Evolutionary conservation across 164 flowering plant genomes (phyloP), one percentile per base, ranked within the genome.

Genomic region (Saururus chinensis): DNA sequence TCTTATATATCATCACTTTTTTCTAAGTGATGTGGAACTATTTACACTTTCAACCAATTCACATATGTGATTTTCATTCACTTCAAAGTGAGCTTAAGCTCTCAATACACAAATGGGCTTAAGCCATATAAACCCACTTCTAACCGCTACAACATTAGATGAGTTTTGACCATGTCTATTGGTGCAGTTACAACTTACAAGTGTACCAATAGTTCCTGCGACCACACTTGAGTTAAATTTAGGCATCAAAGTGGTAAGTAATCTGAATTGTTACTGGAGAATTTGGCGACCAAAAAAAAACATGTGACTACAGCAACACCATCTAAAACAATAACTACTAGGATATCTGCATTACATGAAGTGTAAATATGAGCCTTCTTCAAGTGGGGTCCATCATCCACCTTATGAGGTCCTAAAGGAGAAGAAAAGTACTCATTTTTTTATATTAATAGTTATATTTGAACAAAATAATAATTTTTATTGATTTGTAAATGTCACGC

Each of bases 141-240:
- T n/a, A n/a, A n/a, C n/a, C 72, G 68, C 68, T 91, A 91, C 78
- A 91, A 66, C 97, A 91, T 91, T 40, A 91, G 82, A 56, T 96
- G 86, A 63, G 95, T 90, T 80, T 90, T 88, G 63, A 90, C 70
- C 90, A 88, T 83, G 78, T 90, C 95, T 57, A 84, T 71, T 4
- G 91, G 97, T 63, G 97, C 85, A 61, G 96, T n/a, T n/a, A n/a
- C n/a, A n/a, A n/a, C n/a, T 88, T 45, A 81, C 71, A 55, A 91
- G 72, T 59, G 97, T 88, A 67, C 93, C 85, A 54, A 81, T 63
- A 1, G 68, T 53, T 53, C 96, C 97, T 61, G 97, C 89, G 59
- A 82, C 72, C 53, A 82, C 72, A 70, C 97, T 88, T 62, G 92
- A 82, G 66, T 95, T 91, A 13, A 41, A 41, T 8, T n/a, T n/a